phyloP scores from a whole-genome alignment of 2,329 filamentous ascomycete genomes.

The Monosporascus sp. region DNA sequence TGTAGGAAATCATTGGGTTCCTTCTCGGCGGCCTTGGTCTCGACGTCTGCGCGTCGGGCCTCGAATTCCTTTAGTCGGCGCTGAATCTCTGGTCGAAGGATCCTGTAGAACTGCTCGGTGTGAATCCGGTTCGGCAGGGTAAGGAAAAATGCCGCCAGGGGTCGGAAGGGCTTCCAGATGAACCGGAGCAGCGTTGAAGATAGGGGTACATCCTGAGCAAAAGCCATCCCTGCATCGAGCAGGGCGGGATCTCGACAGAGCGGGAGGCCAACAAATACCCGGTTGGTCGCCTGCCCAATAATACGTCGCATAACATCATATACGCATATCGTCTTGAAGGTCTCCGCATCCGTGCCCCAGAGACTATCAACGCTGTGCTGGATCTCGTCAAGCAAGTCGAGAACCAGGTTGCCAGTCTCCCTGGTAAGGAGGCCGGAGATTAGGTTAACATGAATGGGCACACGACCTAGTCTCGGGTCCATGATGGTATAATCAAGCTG shows the following conservation, averaged over 20 bases:
- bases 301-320: constrained; percentile 21
- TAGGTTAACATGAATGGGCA: constrained; percentile 20
- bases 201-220: constrained; percentile 19
- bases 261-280: constrained; percentile 25
- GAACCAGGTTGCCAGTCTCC: constrained; percentile 26
- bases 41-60: constrained; percentile 13
- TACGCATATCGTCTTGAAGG: constrained; percentile 9
- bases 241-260: constrained; percentile 21
- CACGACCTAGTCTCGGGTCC: constrained; percentile 16
- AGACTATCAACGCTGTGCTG: constrained; percentile 15
- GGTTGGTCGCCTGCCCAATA: constrained; percentile 23
- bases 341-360: constrained; percentile 17
- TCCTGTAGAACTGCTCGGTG: constrained; percentile 14
- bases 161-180: constrained; percentile 15
- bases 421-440: constrained; percentile 23
- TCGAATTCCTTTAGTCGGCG: constrained; percentile 18
- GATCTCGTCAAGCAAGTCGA: constrained; percentile 23
- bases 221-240: constrained; percentile 19
- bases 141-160: constrained; percentile 16
- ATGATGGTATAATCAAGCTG: constrained; percentile 21
- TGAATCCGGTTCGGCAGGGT: constrained; percentile 21
- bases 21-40: constrained; percentile 9
- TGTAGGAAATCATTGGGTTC: constrained; percentile 19
- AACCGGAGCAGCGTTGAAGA: constrained; percentile 13
- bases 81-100: constrained; percentile 20